Base-by-base conservation (phyloP, 2,329 filamentous ascomycete species). In the Alternaria longipes region DNA sequence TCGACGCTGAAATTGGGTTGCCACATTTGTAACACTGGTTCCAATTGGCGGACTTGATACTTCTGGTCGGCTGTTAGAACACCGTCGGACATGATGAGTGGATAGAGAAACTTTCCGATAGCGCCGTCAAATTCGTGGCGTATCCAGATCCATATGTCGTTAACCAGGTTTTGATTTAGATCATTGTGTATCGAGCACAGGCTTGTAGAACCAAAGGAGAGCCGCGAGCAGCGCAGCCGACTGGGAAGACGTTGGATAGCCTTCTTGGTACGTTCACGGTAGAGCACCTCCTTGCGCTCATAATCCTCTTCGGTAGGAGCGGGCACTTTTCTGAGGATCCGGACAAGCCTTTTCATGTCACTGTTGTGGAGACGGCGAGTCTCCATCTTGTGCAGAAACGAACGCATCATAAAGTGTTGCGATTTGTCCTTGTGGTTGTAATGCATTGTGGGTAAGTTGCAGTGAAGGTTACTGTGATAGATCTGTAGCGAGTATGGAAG, bases 1-100 rank as follows among this genome's bases (percentile, higher is more conserved):
- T 54, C 53, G 8, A 58, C 16, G 1, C 56, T 64, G 53, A 66
- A 78, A 8, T 69, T 56, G 0, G 46, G 22, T 8, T 63, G 62
- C 60, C 68, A 76, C 70, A 78, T 74, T 26, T 70, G 46, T 6
- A 65, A 55, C 7, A 74, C 72, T 8, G 74, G 70, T 55, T 78
- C 76, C 2, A 78, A 51, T 20, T 72, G 67, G 6, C 76, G 68
- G 3, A 67, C 26, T 11, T 50, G 54, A 9, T 24, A 30, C 41
- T 76, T 67, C 32, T 74, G 62, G 1, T 42, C n/a, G 1, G 41
- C 2, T 1, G 61, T 64, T 16, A 78, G 59, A n/a, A 49, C 53
- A 8, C 54, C 55, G 9, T 50, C 30, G 9, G 59, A 54, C 59
- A 74, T 63, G 30, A 74, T 56, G 9, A 77, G 42, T 2, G 74